Percentiles rank a stretch among this genome's conserved stretches.
phyloP scores from a whole-genome alignment of 805 yeast species.

The Kluyveromyces wickerhamii region DNA sequence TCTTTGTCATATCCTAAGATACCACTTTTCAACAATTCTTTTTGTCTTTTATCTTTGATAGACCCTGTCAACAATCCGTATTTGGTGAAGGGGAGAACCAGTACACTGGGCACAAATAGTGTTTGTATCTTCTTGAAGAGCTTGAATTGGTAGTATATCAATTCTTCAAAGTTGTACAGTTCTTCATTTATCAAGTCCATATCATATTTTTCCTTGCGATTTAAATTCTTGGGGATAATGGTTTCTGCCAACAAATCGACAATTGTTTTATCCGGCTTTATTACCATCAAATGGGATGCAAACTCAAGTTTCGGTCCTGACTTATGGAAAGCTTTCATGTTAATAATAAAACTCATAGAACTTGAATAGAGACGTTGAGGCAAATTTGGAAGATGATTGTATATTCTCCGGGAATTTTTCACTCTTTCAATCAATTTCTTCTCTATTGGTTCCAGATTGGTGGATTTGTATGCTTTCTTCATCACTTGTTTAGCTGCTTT shows the following conservation, averaged over 20 bases:
- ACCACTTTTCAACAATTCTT: slow-evolving; percentile 20
- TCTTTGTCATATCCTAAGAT: slow-evolving; percentile 21
- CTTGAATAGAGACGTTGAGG: slow-evolving; percentile 10
- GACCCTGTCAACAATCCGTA: slow-evolving; percentile 28
- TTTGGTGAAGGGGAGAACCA: slow-evolving; percentile 26
- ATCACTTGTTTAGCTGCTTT: slow-evolving; percentile 8
- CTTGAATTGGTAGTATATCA: slow-evolving; percentile 23
- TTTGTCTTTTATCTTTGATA: slow-evolving; percentile 17
- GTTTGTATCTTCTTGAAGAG: slow-evolving; percentile 21
- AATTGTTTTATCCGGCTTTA: slow-evolving; percentile 34
- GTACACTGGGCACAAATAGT: slow-evolving; percentile 20
- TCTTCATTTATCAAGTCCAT: slow-evolving; percentile 11
- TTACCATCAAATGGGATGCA: slow-evolving; percentile 44
- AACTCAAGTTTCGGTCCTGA: slow-evolving; percentile 16
- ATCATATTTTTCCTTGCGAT: slow-evolving; percentile 8
- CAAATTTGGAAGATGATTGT: slow-evolving; percentile 30
- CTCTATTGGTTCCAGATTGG: slow-evolving; percentile 11
- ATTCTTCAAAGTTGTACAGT: slow-evolving; percentile 12
- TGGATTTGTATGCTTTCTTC: slow-evolving; percentile 10
- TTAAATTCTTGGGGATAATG: slow-evolving; percentile 10
- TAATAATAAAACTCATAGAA: slow-evolving; percentile 15
- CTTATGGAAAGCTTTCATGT: slow-evolving; percentile 20
- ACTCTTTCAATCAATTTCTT: slow-evolving; percentile 12
- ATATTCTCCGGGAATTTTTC: slow-evolving; percentile 17
- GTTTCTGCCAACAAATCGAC: slow-evolving; percentile 13